phyloP scores from a whole-genome alignment of 2,329 filamentous ascomycete genomes.

The Parascedosporium putredinis region DNA sequence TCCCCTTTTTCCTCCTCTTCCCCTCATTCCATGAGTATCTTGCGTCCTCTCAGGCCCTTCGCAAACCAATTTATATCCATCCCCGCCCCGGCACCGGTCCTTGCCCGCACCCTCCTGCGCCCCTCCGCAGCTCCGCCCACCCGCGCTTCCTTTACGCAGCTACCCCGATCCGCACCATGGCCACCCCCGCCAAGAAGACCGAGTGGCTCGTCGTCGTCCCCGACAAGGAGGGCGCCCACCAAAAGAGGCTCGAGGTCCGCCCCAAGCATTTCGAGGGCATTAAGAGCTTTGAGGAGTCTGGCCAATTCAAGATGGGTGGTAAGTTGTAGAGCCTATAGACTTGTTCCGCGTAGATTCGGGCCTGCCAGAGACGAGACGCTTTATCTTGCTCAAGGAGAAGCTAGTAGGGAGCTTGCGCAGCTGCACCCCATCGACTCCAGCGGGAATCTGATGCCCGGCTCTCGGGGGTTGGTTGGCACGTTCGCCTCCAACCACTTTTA shows the following conservation, averaged over 20 bases:
- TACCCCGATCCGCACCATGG: slow-evolving; percentile 17
- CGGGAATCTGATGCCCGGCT: too few species aligned
- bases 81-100: neutral
- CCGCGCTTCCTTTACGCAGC: neutral
- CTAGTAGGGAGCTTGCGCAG: neutral
- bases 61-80: slow-evolving; percentile 3
- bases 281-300: slow-evolving; percentile 39
- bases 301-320: slow-evolving; percentile 57
- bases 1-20: neutral
- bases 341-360: too few species aligned
- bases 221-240: slow-evolving; percentile 49
- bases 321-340: too few species aligned
- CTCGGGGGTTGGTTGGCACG: too few species aligned
- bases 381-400: neutral
- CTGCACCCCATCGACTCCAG: too few species aligned
- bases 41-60: neutral
- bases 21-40: neutral
- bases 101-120: neutral
- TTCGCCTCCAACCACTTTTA: too few species aligned
- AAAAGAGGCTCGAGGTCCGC: slow-evolving; percentile 52
- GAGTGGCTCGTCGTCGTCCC: slow-evolving; percentile 63
- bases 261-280: slow-evolving; percentile 49
- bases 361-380: too few species aligned
- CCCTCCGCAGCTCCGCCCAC: neutral
- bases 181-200: slow-evolving; percentile 28